Conservation (phyloP, 2,329 filamentous ascomycete genomes). For the Neonectria neomacrospora region DNA sequence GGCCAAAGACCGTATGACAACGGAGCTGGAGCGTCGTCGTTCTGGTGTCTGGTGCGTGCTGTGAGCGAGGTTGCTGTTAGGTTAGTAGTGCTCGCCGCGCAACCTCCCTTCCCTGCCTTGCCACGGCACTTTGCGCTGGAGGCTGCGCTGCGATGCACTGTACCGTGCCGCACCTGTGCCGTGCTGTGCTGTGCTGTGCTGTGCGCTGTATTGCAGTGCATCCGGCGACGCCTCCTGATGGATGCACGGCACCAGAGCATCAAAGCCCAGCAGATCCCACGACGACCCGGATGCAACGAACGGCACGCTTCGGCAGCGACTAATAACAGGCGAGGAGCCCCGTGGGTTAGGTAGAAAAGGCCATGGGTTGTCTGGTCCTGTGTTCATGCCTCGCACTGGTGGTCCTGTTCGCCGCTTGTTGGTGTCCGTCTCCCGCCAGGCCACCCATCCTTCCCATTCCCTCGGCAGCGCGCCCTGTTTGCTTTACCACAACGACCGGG, state of each 20-base stretch:
- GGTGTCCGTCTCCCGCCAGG: slow-evolving; percentile 2
- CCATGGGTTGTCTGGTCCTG: slow-evolving; percentile 2
- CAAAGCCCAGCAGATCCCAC: slow-evolving; percentile 19
- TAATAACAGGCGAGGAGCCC: background rate
- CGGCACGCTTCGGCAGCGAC: slow-evolving; percentile 12
- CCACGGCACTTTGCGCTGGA: slow-evolving; percentile 13
- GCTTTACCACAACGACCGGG: slow-evolving; percentile 21
- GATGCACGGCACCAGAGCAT: slow-evolving; percentile 22
- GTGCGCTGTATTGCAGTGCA: slow-evolving; percentile 20
- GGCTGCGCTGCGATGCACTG: slow-evolving; percentile 2
- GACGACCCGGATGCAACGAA: slow-evolving; percentile 22
- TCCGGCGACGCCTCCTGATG: slow-evolving; percentile 22
- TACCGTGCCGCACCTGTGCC: slow-evolving; percentile 18
- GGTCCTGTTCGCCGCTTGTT: slow-evolving; percentile 3
- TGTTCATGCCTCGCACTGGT: background rate
- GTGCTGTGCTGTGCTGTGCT: slow-evolving; percentile 12
- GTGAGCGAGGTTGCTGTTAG: background rate
- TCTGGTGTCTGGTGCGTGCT: background rate
- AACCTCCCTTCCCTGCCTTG: slow-evolving; percentile 8
- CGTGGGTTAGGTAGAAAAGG: background rate
- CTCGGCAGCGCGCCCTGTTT: slow-evolving; percentile 16
- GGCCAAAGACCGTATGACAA: slow-evolving; percentile 4
- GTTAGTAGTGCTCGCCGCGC: slow-evolving; percentile 13
- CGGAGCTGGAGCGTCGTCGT: background rate
- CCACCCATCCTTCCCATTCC: slow-evolving; percentile 11